Conservation (phyloP, 1,284 basidiomycete genomes). For the Athelia sp. region DNA sequence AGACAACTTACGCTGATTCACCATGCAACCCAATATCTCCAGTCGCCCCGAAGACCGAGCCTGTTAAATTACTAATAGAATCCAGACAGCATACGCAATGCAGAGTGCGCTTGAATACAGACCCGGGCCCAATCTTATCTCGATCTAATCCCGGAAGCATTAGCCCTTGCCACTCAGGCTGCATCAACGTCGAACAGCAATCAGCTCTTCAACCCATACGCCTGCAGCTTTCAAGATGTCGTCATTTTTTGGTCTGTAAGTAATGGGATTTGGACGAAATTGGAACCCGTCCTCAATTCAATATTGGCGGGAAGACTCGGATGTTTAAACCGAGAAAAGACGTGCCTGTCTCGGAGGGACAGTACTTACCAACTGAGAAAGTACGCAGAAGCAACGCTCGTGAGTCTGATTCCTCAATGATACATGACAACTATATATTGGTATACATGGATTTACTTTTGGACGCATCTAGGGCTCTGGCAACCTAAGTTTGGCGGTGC, state of each 20-base stretch:
- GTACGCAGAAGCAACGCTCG: conserved; percentile 95
- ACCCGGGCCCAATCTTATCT: neutral
- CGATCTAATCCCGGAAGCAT: neutral
- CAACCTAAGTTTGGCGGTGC: conserved; percentile 85
- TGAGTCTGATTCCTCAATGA: conserved; percentile 30
- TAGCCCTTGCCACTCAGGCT: conserved; percentile 7
- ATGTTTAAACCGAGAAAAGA: conserved; percentile 98
- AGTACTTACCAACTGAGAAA: conserved; percentile 94
- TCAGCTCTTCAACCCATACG: too few relatives aligned
- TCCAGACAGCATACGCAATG: too few relatives aligned
- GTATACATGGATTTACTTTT: conserved; percentile 2
- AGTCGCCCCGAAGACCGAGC: too few relatives aligned
- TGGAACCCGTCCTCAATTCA: conserved; percentile 3
- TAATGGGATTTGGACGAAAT: conserved; percentile 7
- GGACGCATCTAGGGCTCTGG: conserved; percentile 73
- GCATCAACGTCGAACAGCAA: neutral
- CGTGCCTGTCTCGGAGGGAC: conserved; percentile 93
- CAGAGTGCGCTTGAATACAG: too few relatives aligned
- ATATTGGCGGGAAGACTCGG: conserved; percentile 74
- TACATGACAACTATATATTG: conserved; percentile 6
- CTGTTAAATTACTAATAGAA: too few relatives aligned
- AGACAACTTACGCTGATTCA: too few relatives aligned
- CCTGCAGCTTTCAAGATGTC: conserved; percentile 68
- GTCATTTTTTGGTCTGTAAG: conserved; percentile 82
- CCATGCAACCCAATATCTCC: too few relatives aligned